Conservation (phyloP, 768 basidiomycete genomes). For the Plicaturopsis crispa region DNA sequence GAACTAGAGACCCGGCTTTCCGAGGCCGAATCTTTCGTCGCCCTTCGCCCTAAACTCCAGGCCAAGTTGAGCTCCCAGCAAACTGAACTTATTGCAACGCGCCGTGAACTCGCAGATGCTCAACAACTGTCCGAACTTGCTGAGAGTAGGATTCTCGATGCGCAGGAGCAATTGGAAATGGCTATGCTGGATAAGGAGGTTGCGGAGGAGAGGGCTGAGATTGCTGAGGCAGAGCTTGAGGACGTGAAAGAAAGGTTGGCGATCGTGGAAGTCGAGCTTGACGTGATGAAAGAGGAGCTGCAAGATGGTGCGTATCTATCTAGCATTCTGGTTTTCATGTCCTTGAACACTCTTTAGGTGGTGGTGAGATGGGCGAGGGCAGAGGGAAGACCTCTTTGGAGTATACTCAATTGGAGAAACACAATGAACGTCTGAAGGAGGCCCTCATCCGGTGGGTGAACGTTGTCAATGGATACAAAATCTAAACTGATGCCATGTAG, state of each 20-base stretch:
- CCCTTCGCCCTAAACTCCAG: constrained; percentile 84
- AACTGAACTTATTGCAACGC: constrained; percentile 67
- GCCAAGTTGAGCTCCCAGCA: constrained; percentile 79
- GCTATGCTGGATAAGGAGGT: constrained; percentile 93
- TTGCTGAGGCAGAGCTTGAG: constrained; percentile 70
- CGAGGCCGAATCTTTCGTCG: constrained; percentile 79
- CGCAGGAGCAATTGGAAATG: constrained; percentile 92
- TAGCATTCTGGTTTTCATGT: neutral
- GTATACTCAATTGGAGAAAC: constrained; percentile 88
- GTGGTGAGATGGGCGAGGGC: constrained; percentile 21
- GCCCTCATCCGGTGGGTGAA: constrained; percentile 69
- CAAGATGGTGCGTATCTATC: constrained; percentile 18
- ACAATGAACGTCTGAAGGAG: constrained; percentile 93
- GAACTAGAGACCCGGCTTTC: constrained; percentile 78
- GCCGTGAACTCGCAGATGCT: constrained; percentile 71
- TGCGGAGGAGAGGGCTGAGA: constrained; percentile 87
- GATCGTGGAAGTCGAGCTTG: constrained; percentile 76
- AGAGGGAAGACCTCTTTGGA: constrained; percentile 52
- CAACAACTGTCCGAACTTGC: constrained; percentile 67
- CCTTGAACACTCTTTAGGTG: constrained; percentile 11
- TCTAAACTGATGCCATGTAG: constrained; percentile 36
- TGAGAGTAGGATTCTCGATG: constrained; percentile 65
- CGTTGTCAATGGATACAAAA: neutral
- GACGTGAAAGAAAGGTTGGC: constrained; percentile 73
- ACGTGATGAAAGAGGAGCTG: constrained; percentile 60